phyloP scores from a whole-genome alignment of 1,284 basidiomycete species.

The Ganoderma boninense region DNA sequence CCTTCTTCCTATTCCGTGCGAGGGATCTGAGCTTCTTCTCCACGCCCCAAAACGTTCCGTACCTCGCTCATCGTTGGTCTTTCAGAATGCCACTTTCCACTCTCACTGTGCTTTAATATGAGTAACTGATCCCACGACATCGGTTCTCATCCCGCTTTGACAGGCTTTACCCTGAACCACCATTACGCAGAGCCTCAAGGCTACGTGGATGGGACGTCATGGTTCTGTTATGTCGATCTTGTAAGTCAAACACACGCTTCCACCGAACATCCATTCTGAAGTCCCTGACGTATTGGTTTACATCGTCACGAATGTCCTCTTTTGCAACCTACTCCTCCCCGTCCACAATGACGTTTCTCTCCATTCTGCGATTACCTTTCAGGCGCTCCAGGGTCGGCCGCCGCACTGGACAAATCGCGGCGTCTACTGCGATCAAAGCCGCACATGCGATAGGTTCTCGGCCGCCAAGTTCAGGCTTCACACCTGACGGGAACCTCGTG shows the following conservation, averaged over 20 bases:
- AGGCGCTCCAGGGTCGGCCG: not conserved
- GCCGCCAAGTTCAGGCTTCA: conserved; percentile 4
- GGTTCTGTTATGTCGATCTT: conserved; percentile 4
- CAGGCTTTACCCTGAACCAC: not conserved
- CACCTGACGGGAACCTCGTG: conserved; percentile 28
- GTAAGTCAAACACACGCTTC: conserved; percentile 14
- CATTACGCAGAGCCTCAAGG: not conserved
- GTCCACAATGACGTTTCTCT: not conserved
- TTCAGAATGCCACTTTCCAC: conserved; percentile 15
- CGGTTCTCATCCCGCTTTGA: not conserved
- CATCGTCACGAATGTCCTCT: not conserved
- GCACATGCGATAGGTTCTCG: conserved; percentile 8
- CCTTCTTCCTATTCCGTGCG: conserved; percentile 20
- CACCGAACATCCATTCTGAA: conserved; percentile 9
- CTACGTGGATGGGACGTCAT: not conserved
- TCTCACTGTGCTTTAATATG: not conserved
- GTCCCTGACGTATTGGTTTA: not conserved
- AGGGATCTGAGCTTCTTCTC: conserved; percentile 10
- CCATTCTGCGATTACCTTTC: not conserved
- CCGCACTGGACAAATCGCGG: not conserved
- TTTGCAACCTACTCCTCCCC: not conserved
- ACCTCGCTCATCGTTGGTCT: conserved; percentile 29
- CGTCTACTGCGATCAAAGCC: conserved; percentile 13
- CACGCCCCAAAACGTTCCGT: conserved; percentile 20
- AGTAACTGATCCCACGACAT: not conserved